Base-by-base conservation (phyloP, 2,329 filamentous ascomycete genomes). In the Volutella citrinella region DNA sequence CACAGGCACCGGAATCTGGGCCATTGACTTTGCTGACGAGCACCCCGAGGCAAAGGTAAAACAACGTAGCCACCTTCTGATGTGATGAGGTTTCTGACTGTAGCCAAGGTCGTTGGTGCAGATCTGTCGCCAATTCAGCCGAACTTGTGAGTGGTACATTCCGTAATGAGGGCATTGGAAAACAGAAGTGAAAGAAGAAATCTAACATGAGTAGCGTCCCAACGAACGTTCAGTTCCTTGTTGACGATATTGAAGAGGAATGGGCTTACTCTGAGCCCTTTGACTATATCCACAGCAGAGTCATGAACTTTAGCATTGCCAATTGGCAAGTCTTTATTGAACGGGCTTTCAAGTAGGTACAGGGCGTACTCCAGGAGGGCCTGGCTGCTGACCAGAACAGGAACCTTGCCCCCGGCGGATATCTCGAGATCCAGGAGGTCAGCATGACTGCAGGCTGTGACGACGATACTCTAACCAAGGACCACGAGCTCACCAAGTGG, bases 241-340 rank as follows among this genome's bases (percentile, higher is more conserved):
- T 48, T 5, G 46, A 49, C 9, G 41, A 49, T 14, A 38, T 49
- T 3, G 46, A 49, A 14, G 41, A 49, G 9, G 29, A 42, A 5
- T 49, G 46, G 43, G 38, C 33, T 8, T 37, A 37, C 14, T 33
- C 33, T 4, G 25, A 43, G 4, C 46, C 35, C 2, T 49, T 49
- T n/a, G 43, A 49, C 21, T 49, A 49, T 8, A 15, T 49, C 17
- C 43, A 49, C 12, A 49, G 46, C 8, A 33, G 46, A 1, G 35
- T 49, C 33, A 48, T 49, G 46, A 48, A 40, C 0, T 49, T 44
- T 5, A 48, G 43, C 3, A 43, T 49, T 15, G 42, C 33, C n/a
- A 40, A 42, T 1, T 49, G 46, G 46, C 36, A 21, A 3, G 18
- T 26, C 10, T 33, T 21, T 13, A 19, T 40, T 1, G 17, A 17